These are phyloP conservation scores for Geotrichum australiense DNA, from an alignment of 1,139 yeast species.

Conservation along the genomic window DNA sequence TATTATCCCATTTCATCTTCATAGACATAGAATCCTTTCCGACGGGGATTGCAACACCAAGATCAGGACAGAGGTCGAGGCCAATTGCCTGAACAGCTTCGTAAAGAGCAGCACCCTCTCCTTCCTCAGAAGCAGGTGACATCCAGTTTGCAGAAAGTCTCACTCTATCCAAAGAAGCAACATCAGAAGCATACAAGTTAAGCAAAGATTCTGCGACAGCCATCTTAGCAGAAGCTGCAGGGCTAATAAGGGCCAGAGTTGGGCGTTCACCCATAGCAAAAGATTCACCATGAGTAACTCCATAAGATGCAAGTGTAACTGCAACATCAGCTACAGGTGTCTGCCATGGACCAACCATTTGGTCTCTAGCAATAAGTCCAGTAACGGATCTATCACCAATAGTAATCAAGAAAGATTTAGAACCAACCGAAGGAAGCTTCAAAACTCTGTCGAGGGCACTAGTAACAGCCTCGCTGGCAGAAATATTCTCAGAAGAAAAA, in stretches of 20 bases:
- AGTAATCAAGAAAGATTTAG: conserved; percentile 89
- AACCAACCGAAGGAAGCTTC: conserved; percentile 89
- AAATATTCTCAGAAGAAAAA: conserved; percentile 20
- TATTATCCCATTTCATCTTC: conserved; percentile 89
- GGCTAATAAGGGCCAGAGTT: conserved; percentile 75
- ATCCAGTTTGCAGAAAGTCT: conserved; percentile 98
- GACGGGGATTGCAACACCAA: conserved; percentile 90
- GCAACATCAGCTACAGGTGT: conserved; percentile 99
- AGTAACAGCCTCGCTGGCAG: conserved; percentile 18
- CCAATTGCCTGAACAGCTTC: conserved; percentile 98
- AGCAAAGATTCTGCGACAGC: conserved; percentile 91
- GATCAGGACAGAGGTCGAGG: conserved; percentile 84
- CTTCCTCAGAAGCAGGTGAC: conserved; percentile 94
- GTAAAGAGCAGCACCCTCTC: conserved; percentile 92
- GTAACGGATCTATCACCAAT: conserved; percentile 97
- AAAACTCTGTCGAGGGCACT: conserved; percentile 70
- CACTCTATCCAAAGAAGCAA: conserved; percentile 64
- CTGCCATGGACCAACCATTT: conserved; percentile 99
- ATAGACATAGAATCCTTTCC: conserved; percentile 99
- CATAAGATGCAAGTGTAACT: conserved; percentile 87
- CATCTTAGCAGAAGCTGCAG: conserved; percentile 96
- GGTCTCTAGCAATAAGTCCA: conserved; percentile 95
- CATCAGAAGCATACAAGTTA: conserved; percentile 86
- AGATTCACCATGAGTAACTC: conserved; percentile 89
- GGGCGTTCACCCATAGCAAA: conserved; percentile 98